A percentile compares a stretch with the other conserved stretches of the same genome.
Evolutionary conservation across 495 filamentous ascomycete species (phyloP).

Genomic region (Annulohypoxylon bovei): DNA sequence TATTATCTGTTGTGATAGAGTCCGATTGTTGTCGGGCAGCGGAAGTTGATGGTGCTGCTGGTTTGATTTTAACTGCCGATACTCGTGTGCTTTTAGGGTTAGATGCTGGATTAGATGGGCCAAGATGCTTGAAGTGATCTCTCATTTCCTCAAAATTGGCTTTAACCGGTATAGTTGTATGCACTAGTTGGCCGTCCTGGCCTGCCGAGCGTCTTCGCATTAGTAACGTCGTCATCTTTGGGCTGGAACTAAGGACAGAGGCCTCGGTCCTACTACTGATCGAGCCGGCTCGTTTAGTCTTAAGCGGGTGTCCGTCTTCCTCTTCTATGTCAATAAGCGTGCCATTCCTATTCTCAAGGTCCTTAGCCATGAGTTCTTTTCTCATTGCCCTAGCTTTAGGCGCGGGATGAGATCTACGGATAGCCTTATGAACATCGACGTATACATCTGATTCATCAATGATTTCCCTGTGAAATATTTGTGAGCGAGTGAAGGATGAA

Average conservation of each 20-base stretch:
- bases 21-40: slow-evolving; percentile 38
- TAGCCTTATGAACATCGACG: slow-evolving; percentile 96
- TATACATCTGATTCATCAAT: slow-evolving; percentile 92
- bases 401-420: slow-evolving; percentile 68
- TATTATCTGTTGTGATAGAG: slow-evolving; percentile 28
- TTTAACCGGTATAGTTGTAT: slow-evolving; percentile 54
- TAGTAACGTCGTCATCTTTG: slow-evolving; percentile 60
- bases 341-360: slow-evolving; percentile 38
- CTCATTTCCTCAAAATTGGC: slow-evolving; percentile 72
- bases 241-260: slow-evolving; percentile 47
- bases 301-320: slow-evolving; percentile 16
- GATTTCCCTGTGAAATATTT: slow-evolving; percentile 66
- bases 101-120: slow-evolving; percentile 89
- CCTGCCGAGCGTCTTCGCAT: slow-evolving; percentile 66
- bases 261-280: slow-evolving; percentile 44
- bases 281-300: slow-evolving; percentile 21
- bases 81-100: slow-evolving; percentile 86
- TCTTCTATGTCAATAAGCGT: slow-evolving; percentile 43
- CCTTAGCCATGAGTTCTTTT: slow-evolving; percentile 67
- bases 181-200: slow-evolving; percentile 53
- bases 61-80: slow-evolving; percentile 91
- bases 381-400: slow-evolving; percentile 63
- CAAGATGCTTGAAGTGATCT: slow-evolving; percentile 88
- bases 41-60: slow-evolving; percentile 48
- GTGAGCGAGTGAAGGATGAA: slow-evolving; percentile 18